These are phyloP conservation scores for Pyrenophora teres DNA, from an alignment of 2,329 filamentous ascomycete genomes.

Conservation along the genomic window DNA sequence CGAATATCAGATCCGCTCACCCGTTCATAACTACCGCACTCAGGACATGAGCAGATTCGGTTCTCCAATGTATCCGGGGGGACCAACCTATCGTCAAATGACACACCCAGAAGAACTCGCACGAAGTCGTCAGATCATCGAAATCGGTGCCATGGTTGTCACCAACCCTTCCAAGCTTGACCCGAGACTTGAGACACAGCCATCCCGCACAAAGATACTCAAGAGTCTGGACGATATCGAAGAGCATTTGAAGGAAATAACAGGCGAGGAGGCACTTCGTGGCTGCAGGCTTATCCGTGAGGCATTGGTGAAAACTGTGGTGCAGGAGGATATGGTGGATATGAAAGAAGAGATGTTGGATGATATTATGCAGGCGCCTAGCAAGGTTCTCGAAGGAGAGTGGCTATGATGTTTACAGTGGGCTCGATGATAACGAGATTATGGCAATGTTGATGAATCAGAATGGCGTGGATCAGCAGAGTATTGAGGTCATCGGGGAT, in stretches of 20 bases:
- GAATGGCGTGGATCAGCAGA: neutral
- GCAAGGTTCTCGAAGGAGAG: neutral
- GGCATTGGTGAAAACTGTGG: neutral
- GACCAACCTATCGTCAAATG: conserved; percentile 29
- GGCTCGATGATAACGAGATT: conserved; percentile 7
- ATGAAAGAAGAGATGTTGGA: neutral
- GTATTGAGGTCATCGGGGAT: neutral
- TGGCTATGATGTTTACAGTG: conserved; percentile 1
- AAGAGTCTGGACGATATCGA: conserved; percentile 28
- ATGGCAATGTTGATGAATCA: conserved; percentile 20
- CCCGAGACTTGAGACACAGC: neutral
- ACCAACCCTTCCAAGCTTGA: conserved; percentile 10
- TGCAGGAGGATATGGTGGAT: neutral
- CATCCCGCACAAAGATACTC: conserved; percentile 2
- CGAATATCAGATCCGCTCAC: neutral
- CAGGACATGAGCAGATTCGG: neutral
- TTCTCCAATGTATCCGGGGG: neutral
- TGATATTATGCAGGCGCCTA: conserved; percentile 5
- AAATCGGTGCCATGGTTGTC: conserved; percentile 39
- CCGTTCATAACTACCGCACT: neutral
- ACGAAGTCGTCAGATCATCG: conserved; percentile 32
- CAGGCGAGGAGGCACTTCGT: conserved; percentile 18
- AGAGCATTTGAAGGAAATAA: conserved; percentile 14
- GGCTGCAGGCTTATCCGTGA: conserved; percentile 27
- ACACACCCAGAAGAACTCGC: conserved; percentile 16